Evolutionary conservation across 768 basidiomycete genomes (phyloP), one percentile per base, ranked within the genome.

Genomic region (Mycena filopes): DNA sequence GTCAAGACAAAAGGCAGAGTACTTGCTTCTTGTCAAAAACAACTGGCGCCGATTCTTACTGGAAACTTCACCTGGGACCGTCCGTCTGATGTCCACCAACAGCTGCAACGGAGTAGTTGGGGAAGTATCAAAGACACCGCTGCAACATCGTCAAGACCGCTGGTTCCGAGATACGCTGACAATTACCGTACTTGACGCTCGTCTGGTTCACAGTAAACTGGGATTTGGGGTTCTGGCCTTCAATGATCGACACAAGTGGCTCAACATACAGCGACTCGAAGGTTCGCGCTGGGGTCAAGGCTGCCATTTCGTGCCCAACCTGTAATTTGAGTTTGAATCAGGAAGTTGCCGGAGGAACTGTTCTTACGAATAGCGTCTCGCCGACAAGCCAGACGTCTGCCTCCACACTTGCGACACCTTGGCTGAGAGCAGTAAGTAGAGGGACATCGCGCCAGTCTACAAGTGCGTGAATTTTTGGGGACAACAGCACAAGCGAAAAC

Each of bases 361-460:
- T 23, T 76, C 79, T 59, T 62, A 83, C 84, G 57, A 78, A 78
- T 16, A 86, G 76, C 13, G 80, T 79, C n/a, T 77, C 80, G 56
- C 82, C 76, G 23, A 83, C 67, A 10, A 82, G 73, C 80, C 79
- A 85, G 20, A 87, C 83, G 70, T 87, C 85, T 4, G 86, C 86
- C 70, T 87, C 85, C 13, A 86, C 83, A 67, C 84, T 86, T 18
- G 76, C 73, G 16, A 85, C 83, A 1, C 84, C 84, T 25, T 81
- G 73, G 68, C 83, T 85, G 5, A 86, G 66, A 11, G 84, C 84
- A 7, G 80, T 79, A 12, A 85, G 73, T 23, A 86, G 73, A 6
- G 85, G 83, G 10, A 84, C 83, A 65, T 86, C 82, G 21, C 84
- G 77, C 83, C 84, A 85, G 71, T 87, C 84, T 85, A 46, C 33